Evolutionary conservation across 2,329 filamentous ascomycete species (phyloP), one percentile per base, ranked within the genome.

Genomic region (Emergomyces pasteurianus): DNA sequence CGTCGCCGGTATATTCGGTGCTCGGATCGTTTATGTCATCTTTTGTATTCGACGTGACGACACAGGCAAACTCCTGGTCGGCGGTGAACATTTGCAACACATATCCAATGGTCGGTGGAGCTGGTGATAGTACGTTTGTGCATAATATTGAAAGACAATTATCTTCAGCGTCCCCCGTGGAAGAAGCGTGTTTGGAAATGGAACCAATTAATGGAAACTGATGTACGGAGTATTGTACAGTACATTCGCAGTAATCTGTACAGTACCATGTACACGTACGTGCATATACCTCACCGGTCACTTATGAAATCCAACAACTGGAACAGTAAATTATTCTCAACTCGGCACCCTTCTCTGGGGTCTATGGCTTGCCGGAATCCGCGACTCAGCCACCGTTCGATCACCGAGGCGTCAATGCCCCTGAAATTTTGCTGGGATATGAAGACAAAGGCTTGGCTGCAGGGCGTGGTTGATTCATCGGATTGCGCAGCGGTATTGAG

Each of bases 281-380:
- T 8, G 23, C 31, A 36, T 40, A 21, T 28, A n/a, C 54, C 26
- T 57, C 54, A 57, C 38, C 14, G 36, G 14, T 42, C 54, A 21
- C 36, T 57, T 12, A 57, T 34, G 23, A 57, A 57, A 57, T 57
- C 54, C 40, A 57, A 57, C 54, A 57, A 34, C 38, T 57, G 54
- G 16, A 57, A 57, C 23, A 57, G 14, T 21, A 57, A 34, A n/a
- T n/a, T 57, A 46, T 57, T 57, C 40, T 57, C 54, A 28, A 57
- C 38, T 23, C 38, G 36, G 16, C 54, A 57, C 2, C 54, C 36
- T 14, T 57, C 54, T 23, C 7, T 23, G 7, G 54, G 54, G 14
- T 57, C 38, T 18, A 6, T 57, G 3, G 54, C 38, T 23, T 57
- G 38, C 6, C 54, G 38, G n/a, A 57, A 57, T 7, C 54, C 54